A percentile compares a stretch with the other conserved stretches of the same genome.
phyloP scores from a whole-genome alignment of 2,329 filamentous ascomycete species.

The Ophiostoma pallidulum region DNA sequence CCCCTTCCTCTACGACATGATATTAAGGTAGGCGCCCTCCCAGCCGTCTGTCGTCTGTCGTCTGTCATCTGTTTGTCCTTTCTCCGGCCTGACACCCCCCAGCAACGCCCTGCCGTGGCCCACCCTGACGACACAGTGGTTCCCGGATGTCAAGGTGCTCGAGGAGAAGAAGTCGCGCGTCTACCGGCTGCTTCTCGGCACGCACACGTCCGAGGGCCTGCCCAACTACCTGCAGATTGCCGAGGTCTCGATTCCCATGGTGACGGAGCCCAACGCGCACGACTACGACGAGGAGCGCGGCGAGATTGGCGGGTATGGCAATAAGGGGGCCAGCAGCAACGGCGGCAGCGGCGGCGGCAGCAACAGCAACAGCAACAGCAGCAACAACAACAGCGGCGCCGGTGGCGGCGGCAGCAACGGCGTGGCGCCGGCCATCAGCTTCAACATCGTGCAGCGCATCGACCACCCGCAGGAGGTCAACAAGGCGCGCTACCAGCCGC shows the following conservation, averaged over 20 bases:
- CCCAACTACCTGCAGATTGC: conserved; percentile 93
- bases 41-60: conserved; percentile 7
- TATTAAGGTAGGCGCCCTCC: conserved; percentile 53
- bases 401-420: conserved; percentile 43
- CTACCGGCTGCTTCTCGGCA: conserved; percentile 86
- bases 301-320: conserved; percentile 89
- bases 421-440: conserved; percentile 70
- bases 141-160: conserved; percentile 84
- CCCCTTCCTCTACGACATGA: conserved; percentile 96
- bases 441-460: conserved; percentile 90
- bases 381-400: conserved; percentile 46
- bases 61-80: no score
- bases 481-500: conserved; percentile 94
- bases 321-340: conserved; percentile 28
- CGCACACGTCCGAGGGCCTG: conserved; percentile 79
- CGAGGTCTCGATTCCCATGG: conserved; percentile 84
- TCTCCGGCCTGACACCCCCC: neutral
- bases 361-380: conserved; percentile 18
- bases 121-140: conserved; percentile 94
- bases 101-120: conserved; percentile 95
- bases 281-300: conserved; percentile 88
- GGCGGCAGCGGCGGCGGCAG: conserved; percentile 42
- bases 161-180: conserved; percentile 79
- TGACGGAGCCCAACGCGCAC: conserved; percentile 59
- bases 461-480: conserved; percentile 96